phyloP scores from a whole-genome alignment of 1,139 yeast genomes.

The Hyphopichia fennica region DNA sequence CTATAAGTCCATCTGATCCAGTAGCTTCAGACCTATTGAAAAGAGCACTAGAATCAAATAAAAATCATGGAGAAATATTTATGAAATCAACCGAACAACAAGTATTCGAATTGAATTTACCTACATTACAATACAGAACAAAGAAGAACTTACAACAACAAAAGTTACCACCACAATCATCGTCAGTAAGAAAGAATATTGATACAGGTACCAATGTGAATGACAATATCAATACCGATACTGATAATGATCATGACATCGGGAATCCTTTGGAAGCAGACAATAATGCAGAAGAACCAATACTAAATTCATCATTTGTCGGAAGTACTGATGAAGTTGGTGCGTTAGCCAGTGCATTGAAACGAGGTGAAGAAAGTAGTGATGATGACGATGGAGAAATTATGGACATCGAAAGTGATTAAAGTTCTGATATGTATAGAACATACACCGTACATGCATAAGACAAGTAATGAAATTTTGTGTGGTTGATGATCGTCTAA shows the following conservation, averaged over 20 bases:
- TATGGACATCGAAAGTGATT: conserved; percentile 66
- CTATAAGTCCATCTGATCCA: conserved; percentile 77
- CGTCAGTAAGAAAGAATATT: background rate
- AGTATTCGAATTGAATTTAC: conserved; percentile 18
- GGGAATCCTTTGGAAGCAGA: background rate
- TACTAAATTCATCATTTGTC: conserved; percentile 6
- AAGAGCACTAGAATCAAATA: conserved; percentile 75
- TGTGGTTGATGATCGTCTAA: too few relatives aligned
- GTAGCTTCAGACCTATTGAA: conserved; percentile 79
- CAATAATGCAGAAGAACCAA: background rate
- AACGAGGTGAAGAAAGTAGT: conserved; percentile 55
- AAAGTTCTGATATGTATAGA: background rate
- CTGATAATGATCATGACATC: background rate
- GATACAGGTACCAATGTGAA: background rate
- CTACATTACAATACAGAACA: conserved; percentile 15
- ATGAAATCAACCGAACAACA: conserved; percentile 19
- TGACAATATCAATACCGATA: background rate
- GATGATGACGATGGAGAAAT: conserved; percentile 60
- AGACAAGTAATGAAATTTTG: too few relatives aligned
- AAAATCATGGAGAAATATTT: conserved; percentile 27
- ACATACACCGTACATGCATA: too few relatives aligned
- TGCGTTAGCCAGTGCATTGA: conserved; percentile 40
- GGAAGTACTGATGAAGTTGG: conserved; percentile 25
- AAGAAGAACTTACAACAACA: conserved; percentile 4
- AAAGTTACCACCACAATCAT: background rate